phyloP scores from a whole-genome alignment of 176 grass and related monocot genomes.

The Musa beccarii region DNA sequence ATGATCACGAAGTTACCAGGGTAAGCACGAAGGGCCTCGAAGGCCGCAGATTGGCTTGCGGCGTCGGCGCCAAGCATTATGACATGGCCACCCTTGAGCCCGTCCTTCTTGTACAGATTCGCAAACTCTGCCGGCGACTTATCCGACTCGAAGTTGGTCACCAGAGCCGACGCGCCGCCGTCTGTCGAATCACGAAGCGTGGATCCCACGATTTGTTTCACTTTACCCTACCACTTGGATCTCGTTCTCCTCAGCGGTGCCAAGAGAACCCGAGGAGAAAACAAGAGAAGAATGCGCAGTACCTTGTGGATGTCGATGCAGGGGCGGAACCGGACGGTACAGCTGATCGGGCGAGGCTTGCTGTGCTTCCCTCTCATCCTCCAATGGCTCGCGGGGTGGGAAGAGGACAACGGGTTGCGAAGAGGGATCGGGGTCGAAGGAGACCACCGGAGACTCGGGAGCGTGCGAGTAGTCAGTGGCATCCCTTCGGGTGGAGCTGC shows the following conservation, averaged over 20 bases:
- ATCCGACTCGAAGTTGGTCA: slow-evolving; percentile 90
- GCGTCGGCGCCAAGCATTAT: slow-evolving; percentile 90
- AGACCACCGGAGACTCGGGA: background rate
- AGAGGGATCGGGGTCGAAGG: background rate
- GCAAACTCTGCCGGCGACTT: slow-evolving; percentile 59
- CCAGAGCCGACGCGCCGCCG: slow-evolving; percentile 26
- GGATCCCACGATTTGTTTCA: slow-evolving; percentile 95
- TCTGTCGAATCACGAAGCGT: slow-evolving; percentile 56
- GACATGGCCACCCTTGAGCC: slow-evolving; percentile 61
- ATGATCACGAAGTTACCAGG: slow-evolving; percentile 42
- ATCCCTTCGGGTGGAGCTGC: background rate
- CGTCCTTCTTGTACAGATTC: slow-evolving; percentile 52
- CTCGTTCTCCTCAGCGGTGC: slow-evolving; percentile 8
- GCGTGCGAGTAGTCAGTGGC: background rate
- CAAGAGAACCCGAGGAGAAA: background rate
- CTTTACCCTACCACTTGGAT: slow-evolving; percentile 55
- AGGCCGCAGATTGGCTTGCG: slow-evolving; percentile 49
- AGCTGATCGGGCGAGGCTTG: slow-evolving; percentile 3
- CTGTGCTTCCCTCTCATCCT: background rate
- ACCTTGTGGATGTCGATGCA: slow-evolving; percentile 99
- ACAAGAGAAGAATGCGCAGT: background rate
- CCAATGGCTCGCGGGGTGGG: background rate
- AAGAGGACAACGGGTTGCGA: background rate
- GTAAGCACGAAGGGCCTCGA: slow-evolving; percentile 64
- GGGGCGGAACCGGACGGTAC: slow-evolving; percentile 47